Conservation (phyloP, 371 early-diverging fungal genomes). For the Mortierella sp. region DNA sequence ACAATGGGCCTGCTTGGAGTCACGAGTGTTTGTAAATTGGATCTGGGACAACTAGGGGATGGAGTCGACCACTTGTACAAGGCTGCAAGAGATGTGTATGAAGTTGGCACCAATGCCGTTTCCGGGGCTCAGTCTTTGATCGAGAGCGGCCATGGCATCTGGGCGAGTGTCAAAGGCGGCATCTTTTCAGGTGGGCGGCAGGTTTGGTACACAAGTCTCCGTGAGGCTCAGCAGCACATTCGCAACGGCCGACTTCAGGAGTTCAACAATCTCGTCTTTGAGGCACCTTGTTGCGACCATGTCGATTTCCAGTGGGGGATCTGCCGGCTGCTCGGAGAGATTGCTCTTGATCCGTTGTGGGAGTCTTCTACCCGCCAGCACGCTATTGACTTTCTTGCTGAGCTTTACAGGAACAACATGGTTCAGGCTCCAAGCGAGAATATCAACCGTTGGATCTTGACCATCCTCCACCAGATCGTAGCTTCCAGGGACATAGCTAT, state of each 20-base stretch:
- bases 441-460: background rate
- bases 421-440: background rate
- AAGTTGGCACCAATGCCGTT: background rate
- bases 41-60: background rate
- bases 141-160: too few relatives aligned
- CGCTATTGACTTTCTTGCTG: background rate
- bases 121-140: too few relatives aligned
- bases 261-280: background rate
- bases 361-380: background rate
- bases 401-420: background rate
- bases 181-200: background rate
- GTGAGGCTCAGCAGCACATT: background rate
- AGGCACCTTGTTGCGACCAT: background rate
- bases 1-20: background rate
- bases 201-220: background rate
- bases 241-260: background rate
- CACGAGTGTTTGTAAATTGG: background rate
- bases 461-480: background rate
- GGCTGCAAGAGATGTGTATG: background rate
- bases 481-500: background rate
- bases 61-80: background rate
- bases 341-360: background rate
- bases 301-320: conserved; percentile 2
- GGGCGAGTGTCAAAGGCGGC: background rate
- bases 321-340: conserved; percentile 1